Percentiles rank a stretch among this genome's conserved stretches.
These are phyloP conservation scores for Leptosphaerulina australis DNA, from an alignment of 2,329 filamentous ascomycete genomes.

Conservation along the genomic window DNA sequence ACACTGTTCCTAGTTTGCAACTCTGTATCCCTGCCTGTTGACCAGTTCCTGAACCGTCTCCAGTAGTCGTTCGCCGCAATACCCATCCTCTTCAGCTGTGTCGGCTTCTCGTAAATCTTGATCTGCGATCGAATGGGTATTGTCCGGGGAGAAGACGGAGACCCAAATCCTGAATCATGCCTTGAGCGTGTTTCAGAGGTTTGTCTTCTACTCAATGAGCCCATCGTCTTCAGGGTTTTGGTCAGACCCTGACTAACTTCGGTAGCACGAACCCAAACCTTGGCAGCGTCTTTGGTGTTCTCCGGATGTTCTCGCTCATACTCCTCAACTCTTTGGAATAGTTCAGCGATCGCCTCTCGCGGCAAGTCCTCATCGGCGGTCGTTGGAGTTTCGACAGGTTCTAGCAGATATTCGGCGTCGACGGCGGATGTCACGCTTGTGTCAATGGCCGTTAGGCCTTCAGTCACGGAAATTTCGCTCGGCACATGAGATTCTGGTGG, in stretches of 20 bases:
- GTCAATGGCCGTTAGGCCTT: neutral
- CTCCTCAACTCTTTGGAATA: constrained; percentile 3
- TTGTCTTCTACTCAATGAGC: neutral
- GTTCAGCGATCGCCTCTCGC: constrained; percentile 8
- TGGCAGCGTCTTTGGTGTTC: neutral
- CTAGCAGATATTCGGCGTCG: neutral
- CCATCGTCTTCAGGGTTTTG: constrained; percentile 3
- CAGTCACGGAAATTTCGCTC: neutral
- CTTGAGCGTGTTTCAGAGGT: constrained; percentile 1
- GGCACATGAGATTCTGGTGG: neutral
- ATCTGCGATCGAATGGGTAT: neutral
- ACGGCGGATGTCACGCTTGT: neutral
- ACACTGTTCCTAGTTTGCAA: neutral
- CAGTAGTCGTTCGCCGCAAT: constrained; percentile 4
- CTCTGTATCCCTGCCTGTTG: constrained; percentile 4
- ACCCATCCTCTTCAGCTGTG: neutral
- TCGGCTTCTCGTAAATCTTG: constrained; percentile 10
- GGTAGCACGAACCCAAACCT: constrained; percentile 11
- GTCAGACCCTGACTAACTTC: constrained; percentile 1
- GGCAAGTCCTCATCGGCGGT: neutral
- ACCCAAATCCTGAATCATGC: neutral
- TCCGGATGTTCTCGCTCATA: constrained; percentile 4
- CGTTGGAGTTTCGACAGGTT: neutral
- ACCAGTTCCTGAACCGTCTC: constrained; percentile 8
- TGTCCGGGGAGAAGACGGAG: neutral